Evolutionary conservation across 1,284 basidiomycete genomes (phyloP), one percentile per base, ranked within the genome.

Genomic region (Peniophora sp.): DNA sequence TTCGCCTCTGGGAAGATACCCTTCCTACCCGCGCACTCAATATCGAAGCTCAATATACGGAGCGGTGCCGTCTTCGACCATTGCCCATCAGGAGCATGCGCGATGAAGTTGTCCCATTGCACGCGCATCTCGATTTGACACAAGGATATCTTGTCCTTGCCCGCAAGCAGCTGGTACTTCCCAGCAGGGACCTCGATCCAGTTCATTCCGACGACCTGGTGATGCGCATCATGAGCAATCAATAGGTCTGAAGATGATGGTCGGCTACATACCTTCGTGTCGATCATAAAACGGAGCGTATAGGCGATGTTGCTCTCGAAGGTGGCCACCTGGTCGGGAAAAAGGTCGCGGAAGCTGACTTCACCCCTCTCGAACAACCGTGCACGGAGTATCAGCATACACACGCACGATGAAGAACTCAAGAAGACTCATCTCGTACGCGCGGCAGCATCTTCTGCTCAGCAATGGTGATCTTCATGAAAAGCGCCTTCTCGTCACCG

Each of bases 21-120:
- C 62, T 97, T 97, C 18, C 95, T 76, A 23, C 94, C 94, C 0
- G 94, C 95, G 68, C 94, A 97, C 67, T 97, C 94, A 58, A 97
- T 97, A 79, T 97, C 94, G 59, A 97, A 97, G 60, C 92, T 95
- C 23, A 97, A 76, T 56, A 97, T 88, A 12, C 94, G 83, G 1
- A 97, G 70, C 1, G 94, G 94, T 0, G 95, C 94, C 49, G 94
- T 85, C 54, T 83, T 86, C 2, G 88, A 86, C 91, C 94, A 97
- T 45, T 83, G 76, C 3, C 88, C 93, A 60, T 97, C 94, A 0
- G 94, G 88, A 1, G 86, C 69, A 67, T 97, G 88, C 1, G 94
- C 95, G 47, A 90, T 83, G 57, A 97, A 85, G 22, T 79, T 73
- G 55, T 93, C 78, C 69, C 84, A 91, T 77, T 56, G 56, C 55